A percentile compares a stretch with the other conserved stretches of the same genome.
These are phyloP conservation scores for Aspergillus sp. DNA, from an alignment of 2,329 filamentous ascomycete genomes.

Conservation along the genomic window DNA sequence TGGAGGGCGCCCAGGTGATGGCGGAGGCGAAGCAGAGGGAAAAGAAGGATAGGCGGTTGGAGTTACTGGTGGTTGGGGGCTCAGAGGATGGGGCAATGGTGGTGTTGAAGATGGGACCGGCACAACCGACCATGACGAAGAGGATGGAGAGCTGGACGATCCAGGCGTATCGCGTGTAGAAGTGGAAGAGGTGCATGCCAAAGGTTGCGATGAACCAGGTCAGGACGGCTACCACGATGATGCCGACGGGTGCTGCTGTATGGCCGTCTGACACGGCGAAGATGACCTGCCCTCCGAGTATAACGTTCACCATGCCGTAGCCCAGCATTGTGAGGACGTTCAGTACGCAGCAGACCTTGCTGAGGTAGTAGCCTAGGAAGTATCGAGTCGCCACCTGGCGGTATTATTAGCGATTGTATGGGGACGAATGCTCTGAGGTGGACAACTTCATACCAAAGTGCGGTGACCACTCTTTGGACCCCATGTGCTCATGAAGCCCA, in stretches of 20 bases:
- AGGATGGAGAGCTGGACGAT: slow-evolving; percentile 22
- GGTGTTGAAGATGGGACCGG: slow-evolving; percentile 35
- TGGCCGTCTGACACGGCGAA: slow-evolving; percentile 36
- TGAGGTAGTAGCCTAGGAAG: slow-evolving; percentile 42
- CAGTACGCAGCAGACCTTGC: slow-evolving; percentile 36
- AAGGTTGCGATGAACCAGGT: slow-evolving; percentile 36
- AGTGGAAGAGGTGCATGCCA: slow-evolving; percentile 41
- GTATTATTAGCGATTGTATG: neutral
- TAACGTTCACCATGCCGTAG: slow-evolving; percentile 41
- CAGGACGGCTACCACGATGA: slow-evolving; percentile 33
- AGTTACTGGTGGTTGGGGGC: slow-evolving; percentile 18
- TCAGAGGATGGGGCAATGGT: slow-evolving; percentile 20
- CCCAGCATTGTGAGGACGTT: slow-evolving; percentile 43
- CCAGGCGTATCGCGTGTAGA: slow-evolving; percentile 37
- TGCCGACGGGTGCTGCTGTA: slow-evolving; percentile 36
- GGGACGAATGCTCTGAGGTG: neutral
- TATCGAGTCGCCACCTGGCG: slow-evolving; percentile 37
- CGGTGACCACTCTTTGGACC: slow-evolving; percentile 40
- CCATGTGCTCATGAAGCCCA: slow-evolving; percentile 41
- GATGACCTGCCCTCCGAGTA: slow-evolving; percentile 42
- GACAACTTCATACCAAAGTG: slow-evolving; percentile 31
- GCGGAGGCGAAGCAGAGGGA: slow-evolving; percentile 34
- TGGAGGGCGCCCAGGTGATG: slow-evolving; percentile 33
- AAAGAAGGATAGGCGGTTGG: slow-evolving; percentile 35
- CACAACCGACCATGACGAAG: slow-evolving; percentile 40